Percentiles rank a stretch among this genome's conserved stretches.
These are phyloP conservation scores for Dictyostelium discoideum DNA, from an alignment of 78 protist species.

Conservation along the genomic window dicty_2.7 NC_007090.3:1162001-1162500, in stretches of 20 bases:
- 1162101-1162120: background rate
- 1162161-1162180: background rate
- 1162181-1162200: background rate
- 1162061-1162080: background rate
- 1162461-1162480: background rate
- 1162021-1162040: background rate
- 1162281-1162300: background rate
- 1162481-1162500: background rate
- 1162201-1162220: background rate
- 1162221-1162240: background rate
- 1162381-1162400: background rate
- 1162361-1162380: background rate
- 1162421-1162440: conserved; percentile 8
- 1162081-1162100: no score
- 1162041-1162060: background rate
- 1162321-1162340: background rate
- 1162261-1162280: background rate
- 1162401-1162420: background rate
- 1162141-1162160: background rate
- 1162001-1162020: background rate
- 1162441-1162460: background rate
- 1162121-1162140: background rate
- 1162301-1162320: background rate
- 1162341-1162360: background rate
- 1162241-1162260: background rate